phyloP scores from a whole-genome alignment of 2,329 filamentous ascomycete species.

The Colletotrichum somersetense region DNA sequence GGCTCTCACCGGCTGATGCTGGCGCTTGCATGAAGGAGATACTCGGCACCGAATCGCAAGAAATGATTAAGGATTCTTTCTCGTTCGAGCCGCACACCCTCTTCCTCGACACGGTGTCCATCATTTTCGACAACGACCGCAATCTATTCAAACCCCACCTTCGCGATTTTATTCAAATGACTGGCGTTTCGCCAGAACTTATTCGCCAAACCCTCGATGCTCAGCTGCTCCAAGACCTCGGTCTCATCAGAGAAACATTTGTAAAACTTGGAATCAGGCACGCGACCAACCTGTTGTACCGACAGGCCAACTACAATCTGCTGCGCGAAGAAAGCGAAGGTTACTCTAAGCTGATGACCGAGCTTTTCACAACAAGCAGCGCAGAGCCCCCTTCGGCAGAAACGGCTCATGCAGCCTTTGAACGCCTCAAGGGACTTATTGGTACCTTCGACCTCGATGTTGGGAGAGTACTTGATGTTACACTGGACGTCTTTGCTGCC shows the following conservation, averaged over 20 bases:
- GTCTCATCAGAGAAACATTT: constrained; percentile 88
- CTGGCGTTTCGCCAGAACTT: constrained; percentile 76
- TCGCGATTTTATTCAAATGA: constrained; percentile 77
- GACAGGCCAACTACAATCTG: constrained; percentile 96
- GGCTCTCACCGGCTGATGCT: constrained; percentile 75
- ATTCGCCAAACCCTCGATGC: constrained; percentile 90
- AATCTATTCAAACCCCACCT: constrained; percentile 64
- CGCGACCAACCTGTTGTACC: constrained; percentile 92
- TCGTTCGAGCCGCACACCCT: constrained; percentile 74
- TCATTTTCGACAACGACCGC: constrained; percentile 80
- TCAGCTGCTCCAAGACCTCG: constrained; percentile 78
- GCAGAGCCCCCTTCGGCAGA: constrained; percentile 79
- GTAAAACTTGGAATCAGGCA: constrained; percentile 85
- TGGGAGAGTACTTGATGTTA: constrained; percentile 92
- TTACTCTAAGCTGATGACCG: constrained; percentile 95
- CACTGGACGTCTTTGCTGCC: constrained; percentile 93
- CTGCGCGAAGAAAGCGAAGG: constrained; percentile 96
- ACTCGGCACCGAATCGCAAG: constrained; percentile 67
- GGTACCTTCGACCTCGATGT: constrained; percentile 98
- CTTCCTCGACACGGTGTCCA: constrained; percentile 86
- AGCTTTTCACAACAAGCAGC: constrained; percentile 90
- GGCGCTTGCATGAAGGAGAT: constrained; percentile 82
- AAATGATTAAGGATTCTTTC: constrained; percentile 63
- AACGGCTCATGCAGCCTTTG: constrained; percentile 86
- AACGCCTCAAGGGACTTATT: constrained; percentile 92